Base-by-base conservation (phyloP, 2,329 filamentous ascomycete genomes). In the Calonectria hawksworthii region DNA sequence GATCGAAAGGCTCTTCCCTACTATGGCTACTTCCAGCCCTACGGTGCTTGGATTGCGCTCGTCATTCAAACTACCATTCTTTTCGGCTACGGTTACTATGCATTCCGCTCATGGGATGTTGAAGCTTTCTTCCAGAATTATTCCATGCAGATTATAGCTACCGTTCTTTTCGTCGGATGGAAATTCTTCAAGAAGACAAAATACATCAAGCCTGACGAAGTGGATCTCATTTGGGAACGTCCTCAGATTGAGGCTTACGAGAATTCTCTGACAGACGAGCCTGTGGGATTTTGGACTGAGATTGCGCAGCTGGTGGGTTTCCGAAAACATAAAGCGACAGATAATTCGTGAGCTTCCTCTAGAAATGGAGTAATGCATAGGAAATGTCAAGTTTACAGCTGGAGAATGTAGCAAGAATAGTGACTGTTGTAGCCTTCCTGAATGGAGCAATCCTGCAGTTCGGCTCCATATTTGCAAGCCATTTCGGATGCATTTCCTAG, bases 101-200 rank as follows among this genome's bases (percentile, higher is more conserved):
- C 87, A 0, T 90, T 91, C 81, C 77, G 79, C 14, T 83, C 84
- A 18, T 93, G 91, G 88, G 82, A 83, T 28, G 84, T 87, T 26
- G 83, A 87, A 4, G 85, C 80, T 47, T 89, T 90, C 80, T 86
- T 89, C 82, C 83, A 86, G n/a, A 90, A 90, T 84, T 92, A 92
- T 83, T 89, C 88, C 34, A 91, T 92, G 89, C 85, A 90, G 74
- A 83, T 92, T 18, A 81, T 92, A 34, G 87, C 88, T 0, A 87
- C 88, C 9, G 80, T 90, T 41, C 84, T 92, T 32, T 93, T 89
- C 80, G 65, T 89, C 23, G 86, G 87, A 78, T 94, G 92, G 91
- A 95, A 94, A 84, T 8, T 94, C 1, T 23, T 92, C 82, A 91
- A 92, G 85, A 86, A 86, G 72, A 94, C 92, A 2, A 88, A 87